Base-by-base conservation (phyloP, 2,329 filamentous ascomycete genomes). In the Metarhizium humberi region DNA sequence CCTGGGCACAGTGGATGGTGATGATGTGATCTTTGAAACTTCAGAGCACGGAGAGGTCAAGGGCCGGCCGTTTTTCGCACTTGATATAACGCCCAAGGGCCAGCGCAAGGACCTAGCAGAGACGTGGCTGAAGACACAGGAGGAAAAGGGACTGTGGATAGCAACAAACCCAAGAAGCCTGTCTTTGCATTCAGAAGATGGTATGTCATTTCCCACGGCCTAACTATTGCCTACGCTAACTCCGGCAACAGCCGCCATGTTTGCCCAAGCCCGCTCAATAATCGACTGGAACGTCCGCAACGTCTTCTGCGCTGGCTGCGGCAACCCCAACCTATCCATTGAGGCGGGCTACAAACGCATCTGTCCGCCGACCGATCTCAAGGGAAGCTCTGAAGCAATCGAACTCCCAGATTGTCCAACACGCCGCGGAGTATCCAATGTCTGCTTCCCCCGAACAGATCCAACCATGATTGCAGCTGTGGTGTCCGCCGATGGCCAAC, bases 391-490 rank as follows among this genome's bases (percentile, higher is more conserved):
- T 14, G 30, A 18, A 29, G 29, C 50, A 47, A n/a, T 16, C 7
- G 20, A 20, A 6, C 45, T 49, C 5, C 14, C 50, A 3, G 79
- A 86, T 18, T 99, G 94, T 71, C 85, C 82, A 7, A 95, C 92
- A 0, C 83, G 94, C 54, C 87, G 84, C 43, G 91, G 90, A 30
- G 75, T 99, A 49, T 95, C 91, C 36, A 99, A 99, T 72, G 78
- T 96, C 53, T 87, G 81, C 66, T 97, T 96, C 77, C 92, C 92
- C 3, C 84, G 92, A 52, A 96, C 92, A 2, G 92, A 96, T 64
- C 91, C 92, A 1, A 95, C 90, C 32, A 91, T 97, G 69, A 99
- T 99, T 72, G 92, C 95, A 73, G 92, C 92, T 0, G 86, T 96
- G 11, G 82, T 97, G 36, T 95, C 88, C 53, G 78, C 85, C 52